Conservation (phyloP, 768 basidiomycete species). For the Suillus alpinus region DNA sequence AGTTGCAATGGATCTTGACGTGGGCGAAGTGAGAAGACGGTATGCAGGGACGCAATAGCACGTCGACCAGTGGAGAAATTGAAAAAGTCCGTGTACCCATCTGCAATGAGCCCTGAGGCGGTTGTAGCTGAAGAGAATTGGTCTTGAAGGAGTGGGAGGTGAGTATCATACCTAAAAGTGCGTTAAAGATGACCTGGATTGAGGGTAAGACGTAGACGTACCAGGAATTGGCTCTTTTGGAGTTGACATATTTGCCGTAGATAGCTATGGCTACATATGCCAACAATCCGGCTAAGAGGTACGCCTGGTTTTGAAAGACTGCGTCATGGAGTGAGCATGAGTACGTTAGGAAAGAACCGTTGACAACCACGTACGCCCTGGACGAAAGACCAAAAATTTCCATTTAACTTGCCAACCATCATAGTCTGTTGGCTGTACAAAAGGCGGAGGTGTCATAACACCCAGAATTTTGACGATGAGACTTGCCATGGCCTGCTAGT, state of each 20-base stretch:
- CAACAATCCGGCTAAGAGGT: conserved; percentile 50
- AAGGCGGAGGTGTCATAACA: conserved; percentile 55
- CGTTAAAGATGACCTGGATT: conserved; percentile 8
- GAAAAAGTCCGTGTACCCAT: conserved; percentile 80
- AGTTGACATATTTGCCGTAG: conserved; percentile 61
- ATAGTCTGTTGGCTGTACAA: conserved; percentile 56
- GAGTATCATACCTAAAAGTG: conserved; percentile 53
- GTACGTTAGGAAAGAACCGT: not conserved
- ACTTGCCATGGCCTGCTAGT: conserved; percentile 2
- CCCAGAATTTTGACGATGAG: conserved; percentile 16
- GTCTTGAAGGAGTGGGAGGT: conserved; percentile 53
- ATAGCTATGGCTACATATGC: conserved; percentile 56
- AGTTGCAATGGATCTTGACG: conserved; percentile 79
- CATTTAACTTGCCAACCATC: conserved; percentile 73
- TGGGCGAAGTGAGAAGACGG: conserved; percentile 72
- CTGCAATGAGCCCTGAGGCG: conserved; percentile 50
- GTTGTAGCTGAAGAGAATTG: conserved; percentile 74
- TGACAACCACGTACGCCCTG: conserved; percentile 52
- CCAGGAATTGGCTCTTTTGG: conserved; percentile 62
- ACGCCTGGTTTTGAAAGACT: conserved; percentile 69
- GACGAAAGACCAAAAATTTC: conserved; percentile 77
- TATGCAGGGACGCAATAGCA: conserved; percentile 73
- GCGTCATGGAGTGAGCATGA: conserved; percentile 9
- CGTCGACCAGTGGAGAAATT: conserved; percentile 86
- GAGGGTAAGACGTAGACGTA: conserved; percentile 33